phyloP scores from a whole-genome alignment of 768 basidiomycete species.

The Agaricus blazei region DNA sequence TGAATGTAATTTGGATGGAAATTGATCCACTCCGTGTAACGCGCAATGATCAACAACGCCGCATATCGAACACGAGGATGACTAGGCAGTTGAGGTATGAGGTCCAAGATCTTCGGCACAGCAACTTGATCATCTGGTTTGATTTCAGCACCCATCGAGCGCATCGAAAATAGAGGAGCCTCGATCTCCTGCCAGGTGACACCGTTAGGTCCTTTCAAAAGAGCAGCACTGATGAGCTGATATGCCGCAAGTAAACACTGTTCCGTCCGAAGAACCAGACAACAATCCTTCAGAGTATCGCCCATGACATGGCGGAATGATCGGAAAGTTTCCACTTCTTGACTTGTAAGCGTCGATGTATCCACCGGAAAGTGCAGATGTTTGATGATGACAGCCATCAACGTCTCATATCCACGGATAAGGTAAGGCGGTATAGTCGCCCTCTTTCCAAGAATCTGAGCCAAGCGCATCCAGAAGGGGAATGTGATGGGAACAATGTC shows the following conservation, averaged over 20 bases:
- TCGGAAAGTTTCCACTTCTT: conserved; percentile 92
- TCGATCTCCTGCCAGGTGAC: conserved; percentile 95
- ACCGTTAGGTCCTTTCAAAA: conserved; percentile 52
- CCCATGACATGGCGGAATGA: conserved; percentile 98
- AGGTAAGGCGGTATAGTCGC: conserved; percentile 71
- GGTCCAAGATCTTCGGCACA: conserved; percentile 95
- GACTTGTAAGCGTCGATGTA: conserved; percentile 53
- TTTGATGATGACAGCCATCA: conserved; percentile 81
- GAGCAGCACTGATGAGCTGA: conserved; percentile 70
- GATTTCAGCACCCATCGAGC: conserved; percentile 96
- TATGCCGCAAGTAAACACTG: conserved; percentile 78
- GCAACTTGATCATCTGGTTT: conserved; percentile 76
- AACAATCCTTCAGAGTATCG: conserved; percentile 98
- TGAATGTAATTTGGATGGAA: conserved; percentile 83
- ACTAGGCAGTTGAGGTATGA: conserved; percentile 82
- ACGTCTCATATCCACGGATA: conserved; percentile 72
- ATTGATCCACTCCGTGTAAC: conserved; percentile 97
- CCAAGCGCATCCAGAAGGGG: conserved; percentile 96
- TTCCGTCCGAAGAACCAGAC: conserved; percentile 85
- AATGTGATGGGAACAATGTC: conserved; percentile 98
- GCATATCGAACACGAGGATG: conserved; percentile 95
- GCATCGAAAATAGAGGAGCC: conserved; percentile 94
- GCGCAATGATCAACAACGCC: conserved; percentile 87
- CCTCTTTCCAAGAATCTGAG: conserved; percentile 82
- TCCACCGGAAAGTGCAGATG: conserved; percentile 93